Base-by-base conservation (phyloP, 257 asterid genomes). In the Petunia axillaris region DNA sequence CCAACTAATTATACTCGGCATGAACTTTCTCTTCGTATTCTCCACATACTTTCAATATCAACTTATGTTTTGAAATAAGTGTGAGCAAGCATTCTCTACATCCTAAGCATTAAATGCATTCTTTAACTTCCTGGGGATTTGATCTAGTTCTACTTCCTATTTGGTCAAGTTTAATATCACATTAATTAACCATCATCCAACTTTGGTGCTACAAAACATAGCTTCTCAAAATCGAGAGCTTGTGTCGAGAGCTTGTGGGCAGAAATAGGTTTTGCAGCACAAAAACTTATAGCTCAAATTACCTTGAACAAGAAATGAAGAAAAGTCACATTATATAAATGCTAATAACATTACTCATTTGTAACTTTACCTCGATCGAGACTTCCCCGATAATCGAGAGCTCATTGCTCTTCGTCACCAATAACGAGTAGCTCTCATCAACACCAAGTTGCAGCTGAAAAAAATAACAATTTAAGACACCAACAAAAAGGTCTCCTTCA, bases 371-470 rank as follows among this genome's bases (percentile, higher is more conserved):
- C 98, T 93, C 98, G 76, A 95, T 91, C 2, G 91, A 89, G 67
- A 87, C 82, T 25, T 81, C 94, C 25, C 90, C 95, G 46, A 92
- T 81, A 65, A 95, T 85, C 3, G 99, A 95, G 44, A 71, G 88
- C 65, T 79, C 90, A 40, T 89, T 90, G 10, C 77, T 79, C 78
- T 85, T 88, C 3, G 91, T 88, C 87, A 91, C 96, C 82, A 89
- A 82, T 83, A 93, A 84, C 25, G 98, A 82, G 82, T 95, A 95
- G 87, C 95, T 95, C 91, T 95, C 99, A 71, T 95, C 99, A 54
- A 90, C 91, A 66, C 97, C 99, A 68, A 95, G 96, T 83, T 91
- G 91, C 79, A 95, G 89, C 98, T 95, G 79, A 79, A 84, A 78
- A 62, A 59, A 44, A 68, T 79, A 50, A 75, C 50, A 0, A 76